Evolutionary conservation across 345 rosid genomes (phyloP).

Genomic region (Trapa bicornis): DNA sequence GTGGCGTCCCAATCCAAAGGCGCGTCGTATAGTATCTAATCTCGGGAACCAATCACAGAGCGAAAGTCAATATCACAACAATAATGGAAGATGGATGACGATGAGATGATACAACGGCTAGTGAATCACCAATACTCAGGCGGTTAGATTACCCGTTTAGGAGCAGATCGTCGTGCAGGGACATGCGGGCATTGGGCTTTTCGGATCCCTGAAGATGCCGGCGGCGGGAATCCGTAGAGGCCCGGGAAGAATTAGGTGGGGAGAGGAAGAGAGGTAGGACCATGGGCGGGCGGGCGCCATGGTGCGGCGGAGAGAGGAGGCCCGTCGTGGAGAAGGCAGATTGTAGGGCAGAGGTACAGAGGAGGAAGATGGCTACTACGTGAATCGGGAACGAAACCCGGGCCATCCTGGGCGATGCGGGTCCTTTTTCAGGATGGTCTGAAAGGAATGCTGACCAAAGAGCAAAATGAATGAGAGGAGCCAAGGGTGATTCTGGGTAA

Average conservation of each 20-base stretch:
- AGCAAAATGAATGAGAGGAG: not conserved
- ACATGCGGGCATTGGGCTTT: slow-evolving; percentile 58
- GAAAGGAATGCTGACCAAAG: not conserved
- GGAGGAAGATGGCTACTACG: slow-evolving; percentile 5
- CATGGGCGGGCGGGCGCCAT: slow-evolving; percentile 36
- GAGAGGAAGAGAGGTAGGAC: slow-evolving; percentile 64
- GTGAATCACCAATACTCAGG: not conserved
- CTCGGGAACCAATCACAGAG: slow-evolving; percentile 4
- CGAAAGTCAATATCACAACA: not conserved
- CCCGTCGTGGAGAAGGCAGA: slow-evolving; percentile 14
- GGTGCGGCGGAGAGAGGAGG: slow-evolving; percentile 17
- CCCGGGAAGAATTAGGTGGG: slow-evolving; percentile 25
- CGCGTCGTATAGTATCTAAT: slow-evolving; percentile 72
- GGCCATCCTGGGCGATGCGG: slow-evolving; percentile 17
- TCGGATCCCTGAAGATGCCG: slow-evolving; percentile 51
- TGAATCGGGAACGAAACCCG: slow-evolving; percentile 6
- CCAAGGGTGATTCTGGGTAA: not conserved
- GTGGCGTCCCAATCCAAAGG: slow-evolving; percentile 92
- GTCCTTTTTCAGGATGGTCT: not conserved
- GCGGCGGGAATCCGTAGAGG: slow-evolving; percentile 15
- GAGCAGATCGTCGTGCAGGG: slow-evolving; percentile 91
- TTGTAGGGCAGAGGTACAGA: slow-evolving; percentile 11
- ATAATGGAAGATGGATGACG: not conserved
- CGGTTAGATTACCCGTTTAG: slow-evolving; percentile 43
- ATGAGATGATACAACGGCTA: not conserved